phyloP scores from a whole-genome alignment of 495 filamentous ascomycete genomes.

The Podospora australis region DNA sequence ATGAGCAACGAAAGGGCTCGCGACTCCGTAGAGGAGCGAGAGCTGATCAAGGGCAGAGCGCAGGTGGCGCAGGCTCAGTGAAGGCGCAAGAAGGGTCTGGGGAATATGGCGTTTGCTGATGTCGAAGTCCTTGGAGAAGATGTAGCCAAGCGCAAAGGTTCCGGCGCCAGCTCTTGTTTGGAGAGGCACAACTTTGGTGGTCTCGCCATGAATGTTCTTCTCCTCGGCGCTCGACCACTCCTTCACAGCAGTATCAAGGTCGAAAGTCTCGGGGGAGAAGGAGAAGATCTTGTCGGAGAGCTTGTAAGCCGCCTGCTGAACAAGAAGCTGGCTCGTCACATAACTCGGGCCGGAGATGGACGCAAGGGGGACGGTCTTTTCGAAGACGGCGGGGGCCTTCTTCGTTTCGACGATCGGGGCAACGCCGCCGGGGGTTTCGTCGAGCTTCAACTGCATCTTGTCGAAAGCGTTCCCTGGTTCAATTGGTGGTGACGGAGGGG shows the following conservation, averaged over 20 bases:
- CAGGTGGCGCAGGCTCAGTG: conserved; percentile 71
- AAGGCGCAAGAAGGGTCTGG: conserved; percentile 81
- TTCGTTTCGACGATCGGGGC: conserved; percentile 6
- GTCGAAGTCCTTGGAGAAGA: conserved; percentile 94
- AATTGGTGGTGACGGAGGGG: conserved; percentile 5
- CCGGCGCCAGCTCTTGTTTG: conserved; percentile 87
- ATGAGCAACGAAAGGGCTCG: conserved; percentile 88
- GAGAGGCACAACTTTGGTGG: conserved; percentile 68
- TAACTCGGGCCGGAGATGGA: conserved; percentile 85
- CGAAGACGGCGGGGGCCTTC: conserved; percentile 22
- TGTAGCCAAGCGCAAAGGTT: conserved; percentile 87
- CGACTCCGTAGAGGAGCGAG: conserved; percentile 77
- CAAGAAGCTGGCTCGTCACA: conserved; percentile 79
- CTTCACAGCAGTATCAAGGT: conserved; percentile 74
- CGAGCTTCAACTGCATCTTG: conserved; percentile 23
- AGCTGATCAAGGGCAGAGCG: conserved; percentile 84
- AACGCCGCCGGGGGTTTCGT: conserved; percentile 18
- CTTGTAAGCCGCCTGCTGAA: conserved; percentile 91
- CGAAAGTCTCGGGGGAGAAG: conserved; percentile 89
- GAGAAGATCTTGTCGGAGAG: conserved; percentile 95
- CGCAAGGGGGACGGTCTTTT: conserved; percentile 43
- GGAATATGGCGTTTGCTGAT: conserved; percentile 84
- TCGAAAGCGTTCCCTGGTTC: conserved; percentile 1
- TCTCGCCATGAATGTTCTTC: conserved; percentile 73
- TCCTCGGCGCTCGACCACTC: conserved; percentile 62